Percentiles rank a stretch among this genome's conserved stretches.
These are phyloP conservation scores for Ambrosiella beaveri DNA, from an alignment of 2,329 filamentous ascomycete species.

Conservation along the genomic window DNA sequence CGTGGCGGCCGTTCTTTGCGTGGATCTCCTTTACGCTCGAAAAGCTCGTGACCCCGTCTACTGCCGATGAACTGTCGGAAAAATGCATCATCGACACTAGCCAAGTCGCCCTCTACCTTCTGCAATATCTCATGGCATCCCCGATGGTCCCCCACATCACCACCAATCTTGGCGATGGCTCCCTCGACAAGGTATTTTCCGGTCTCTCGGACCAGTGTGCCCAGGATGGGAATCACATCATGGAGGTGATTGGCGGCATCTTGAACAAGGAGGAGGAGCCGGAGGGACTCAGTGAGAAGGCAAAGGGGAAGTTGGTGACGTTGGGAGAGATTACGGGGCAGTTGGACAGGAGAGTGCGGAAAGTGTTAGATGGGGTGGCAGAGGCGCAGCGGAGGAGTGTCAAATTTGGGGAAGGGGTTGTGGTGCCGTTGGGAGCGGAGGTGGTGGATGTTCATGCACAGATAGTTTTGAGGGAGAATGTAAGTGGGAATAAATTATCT, in stretches of 20 bases:
- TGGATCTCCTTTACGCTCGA: conserved; percentile 81
- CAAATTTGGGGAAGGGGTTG: conserved; percentile 40
- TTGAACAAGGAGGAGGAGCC: conserved; percentile 24
- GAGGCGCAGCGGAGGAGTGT: conserved; percentile 53
- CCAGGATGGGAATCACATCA: conserved; percentile 15
- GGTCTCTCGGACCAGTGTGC: neutral
- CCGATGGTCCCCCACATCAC: conserved; percentile 45
- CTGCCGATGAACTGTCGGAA: conserved; percentile 56
- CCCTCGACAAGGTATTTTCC: conserved; percentile 18
- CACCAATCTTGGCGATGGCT: conserved; percentile 17
- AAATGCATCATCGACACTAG: conserved; percentile 61
- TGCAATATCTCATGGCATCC: conserved; percentile 48
- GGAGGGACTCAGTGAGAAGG: conserved; percentile 28
- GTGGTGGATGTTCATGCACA: conserved; percentile 38
- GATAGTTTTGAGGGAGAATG: conserved; percentile 26
- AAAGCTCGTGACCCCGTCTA: conserved; percentile 45
- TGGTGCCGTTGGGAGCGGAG: conserved; percentile 26
- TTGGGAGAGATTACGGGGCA: conserved; percentile 39
- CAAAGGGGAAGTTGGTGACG: conserved; percentile 31
- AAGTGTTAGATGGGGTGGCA: conserved; percentile 50
- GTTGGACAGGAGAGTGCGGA: conserved; percentile 38
- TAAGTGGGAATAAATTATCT: neutral
- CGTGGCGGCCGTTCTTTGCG: conserved; percentile 61
- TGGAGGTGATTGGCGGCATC: conserved; percentile 1
- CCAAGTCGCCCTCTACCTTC: conserved; percentile 62